Evolutionary conservation across 2,329 filamentous ascomycete genomes (phyloP), one percentile per base, ranked within the genome.

Genomic region (Colletotrichum karsti): DNA sequence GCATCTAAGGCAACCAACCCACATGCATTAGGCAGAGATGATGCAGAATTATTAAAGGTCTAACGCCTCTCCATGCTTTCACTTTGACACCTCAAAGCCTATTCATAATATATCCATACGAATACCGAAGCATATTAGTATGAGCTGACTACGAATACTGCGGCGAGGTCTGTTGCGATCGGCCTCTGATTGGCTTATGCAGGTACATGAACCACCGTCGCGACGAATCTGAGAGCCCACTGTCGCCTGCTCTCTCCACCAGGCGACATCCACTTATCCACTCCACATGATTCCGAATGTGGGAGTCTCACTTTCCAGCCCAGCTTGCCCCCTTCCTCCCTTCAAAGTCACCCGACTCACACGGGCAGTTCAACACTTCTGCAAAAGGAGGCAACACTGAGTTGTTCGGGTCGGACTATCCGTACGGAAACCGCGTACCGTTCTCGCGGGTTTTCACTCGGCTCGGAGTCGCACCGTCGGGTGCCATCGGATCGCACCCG

Each of bases 11-110:
- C n/a, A n/a, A n/a, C n/a, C n/a, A n/a, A n/a, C n/a, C n/a, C n/a
- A n/a, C 18, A 10, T 53, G 46, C 37, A n/a, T 37, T 54, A 48
- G 62, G 24, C 15, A 18, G 26, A 18, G 57, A 50, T 56, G 41
- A 63, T 51, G 51, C 33, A 66, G 63, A 39, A 56, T 35, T 62
- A 57, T 30, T 24, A 55, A 55, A 55, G 46, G 33, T 61, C 18
- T 37, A 35, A 35, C 54, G 26, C 50, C 28, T 53, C 50, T 37
- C n/a, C n/a, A n/a, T n/a, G 30, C 50, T 37, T 53, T 20, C 12
- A 33, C 30, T 53, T 20, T 22, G 35, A 26, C n/a, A n/a, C n/a
- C n/a, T n/a, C n/a, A n/a, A n/a, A n/a, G n/a, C n/a, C n/a, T n/a
- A n/a, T n/a, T n/a, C n/a, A n/a, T n/a, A n/a, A n/a, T n/a, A n/a